Evolutionary conservation across 1,284 basidiomycete genomes (phyloP), one percentile per base, ranked within the genome.

Genomic region (Pseudozyma sp.): DNA sequence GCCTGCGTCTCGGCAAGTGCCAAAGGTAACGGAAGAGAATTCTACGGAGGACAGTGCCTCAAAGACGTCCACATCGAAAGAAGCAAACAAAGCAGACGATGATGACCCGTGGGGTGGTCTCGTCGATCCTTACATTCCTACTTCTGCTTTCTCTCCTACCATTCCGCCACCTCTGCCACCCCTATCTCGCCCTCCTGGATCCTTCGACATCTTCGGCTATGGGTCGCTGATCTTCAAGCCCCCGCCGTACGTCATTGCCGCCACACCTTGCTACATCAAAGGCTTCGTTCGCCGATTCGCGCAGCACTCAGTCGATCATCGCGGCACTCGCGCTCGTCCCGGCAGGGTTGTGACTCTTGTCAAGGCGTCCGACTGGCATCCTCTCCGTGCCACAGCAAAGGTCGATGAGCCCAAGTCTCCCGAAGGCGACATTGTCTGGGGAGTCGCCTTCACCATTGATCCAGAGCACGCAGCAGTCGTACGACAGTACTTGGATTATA

Each of bases 281-380:
- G 92, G 92, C 35, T 94, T 92, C 72, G 92, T 93, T 0, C 89
- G 93, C 3, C 87, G 93, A 35, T 95, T 95, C 80, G 92, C 93
- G 0, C 93, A 95, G 85, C 89, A 89, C 83, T 94, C 92, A 55
- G 92, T 92, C 85, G 93, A 95, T 78, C 93, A 95, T 55, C 55
- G 84, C n/a, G 83, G 83, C 47, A 83, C 82, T 1, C 80, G 76
- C 11, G 61, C 67, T 43, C 66, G 76, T 3, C 83, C 83, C 6
- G 93, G 93, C 5, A 87, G 93, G n/a, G 93, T 94, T 2, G 93
- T 94, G 5, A 95, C 93, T 1, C 87, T 95, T 4, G 88, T 95
- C n/a, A 91, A 92, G 78, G 91, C 92, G 63, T 89, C 91, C 83
- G 92, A 94, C 59, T 95, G 93, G 93, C 72, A 77, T 21, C 59